A percentile compares a stretch with the other conserved stretches of the same genome.
Conservation (phyloP, 495 filamentous ascomycete species). For the Penicillium cataractarum region DNA sequence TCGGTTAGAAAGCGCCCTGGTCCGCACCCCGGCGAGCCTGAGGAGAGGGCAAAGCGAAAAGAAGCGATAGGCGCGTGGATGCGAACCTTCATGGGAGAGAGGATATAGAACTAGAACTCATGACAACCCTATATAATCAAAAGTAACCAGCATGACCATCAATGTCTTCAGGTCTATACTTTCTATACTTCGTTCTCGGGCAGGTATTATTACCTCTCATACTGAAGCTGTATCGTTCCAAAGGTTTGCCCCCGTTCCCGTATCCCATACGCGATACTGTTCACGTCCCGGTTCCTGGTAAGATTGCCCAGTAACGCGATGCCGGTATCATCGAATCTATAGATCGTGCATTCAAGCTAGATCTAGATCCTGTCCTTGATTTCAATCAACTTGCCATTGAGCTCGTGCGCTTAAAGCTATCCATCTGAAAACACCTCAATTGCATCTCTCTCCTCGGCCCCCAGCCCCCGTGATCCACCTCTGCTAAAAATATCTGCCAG, state of each 20-base stretch:
- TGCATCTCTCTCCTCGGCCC: neutral
- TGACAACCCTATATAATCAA: too few species aligned
- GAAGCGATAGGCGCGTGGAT: neutral
- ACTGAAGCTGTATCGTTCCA: constrained; percentile 14
- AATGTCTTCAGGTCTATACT: neutral
- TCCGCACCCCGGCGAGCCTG: constrained; percentile 10
- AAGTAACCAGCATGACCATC: too few species aligned
- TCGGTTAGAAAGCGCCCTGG: constrained; percentile 16
- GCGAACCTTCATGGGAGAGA: neutral
- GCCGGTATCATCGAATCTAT: constrained; percentile 2
- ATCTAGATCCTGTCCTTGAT: too few species aligned
- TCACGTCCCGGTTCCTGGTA: constrained; percentile 28
- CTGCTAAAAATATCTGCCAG: constrained; percentile 9
- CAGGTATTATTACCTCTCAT: constrained; percentile 8
- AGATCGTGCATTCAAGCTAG: neutral
- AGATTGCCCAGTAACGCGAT: constrained; percentile 19
- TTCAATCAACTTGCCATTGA: neutral
- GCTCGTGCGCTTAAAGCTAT: neutral
- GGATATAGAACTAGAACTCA: neutral
- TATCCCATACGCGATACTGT: constrained; percentile 29
- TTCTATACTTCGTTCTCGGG: neutral
- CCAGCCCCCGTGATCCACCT: neutral
- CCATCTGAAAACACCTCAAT: neutral
- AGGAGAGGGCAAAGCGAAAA: constrained; percentile 2
- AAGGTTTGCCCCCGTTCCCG: constrained; percentile 12